Percentiles rank a stretch among this genome's conserved stretches.
Evolutionary conservation across 148 eudicot species (phyloP).

Genomic region (Camellia granthamiana): DNA sequence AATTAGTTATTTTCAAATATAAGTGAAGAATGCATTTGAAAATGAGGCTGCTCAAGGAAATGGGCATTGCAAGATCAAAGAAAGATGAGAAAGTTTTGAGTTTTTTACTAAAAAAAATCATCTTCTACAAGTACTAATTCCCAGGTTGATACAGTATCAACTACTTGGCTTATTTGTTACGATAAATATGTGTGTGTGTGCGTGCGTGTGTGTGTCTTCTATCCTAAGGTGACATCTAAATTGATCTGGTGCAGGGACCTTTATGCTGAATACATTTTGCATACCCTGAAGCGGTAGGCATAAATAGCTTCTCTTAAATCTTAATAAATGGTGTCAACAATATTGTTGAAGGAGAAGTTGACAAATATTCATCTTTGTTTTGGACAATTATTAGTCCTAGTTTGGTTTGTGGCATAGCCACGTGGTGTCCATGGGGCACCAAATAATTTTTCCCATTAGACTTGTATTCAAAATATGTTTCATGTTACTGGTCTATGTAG

Average conservation of each 20-base stretch:
- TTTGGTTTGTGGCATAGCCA: too few species aligned
- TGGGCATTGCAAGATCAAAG: not conserved
- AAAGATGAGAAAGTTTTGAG: not conserved
- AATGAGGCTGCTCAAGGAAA: not conserved
- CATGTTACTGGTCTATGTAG: too few species aligned
- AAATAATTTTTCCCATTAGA: too few species aligned
- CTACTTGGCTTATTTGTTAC: too few species aligned
- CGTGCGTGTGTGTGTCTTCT: not conserved
- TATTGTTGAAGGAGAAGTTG: not conserved
- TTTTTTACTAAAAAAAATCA: too few species aligned
- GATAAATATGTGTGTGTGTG: too few species aligned
- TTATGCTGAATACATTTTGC: conserved; percentile 51
- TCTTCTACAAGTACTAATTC: too few species aligned
- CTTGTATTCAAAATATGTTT: too few species aligned
- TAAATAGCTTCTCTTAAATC: not conserved
- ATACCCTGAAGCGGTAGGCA: conserved; percentile 39
- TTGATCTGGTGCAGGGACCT: conserved; percentile 39
- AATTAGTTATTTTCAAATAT: too few species aligned
- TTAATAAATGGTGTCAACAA: conserved; percentile 5
- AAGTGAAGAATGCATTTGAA: not conserved
- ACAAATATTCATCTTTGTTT: not conserved
- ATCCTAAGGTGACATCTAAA: not conserved
- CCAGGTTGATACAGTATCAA: too few species aligned
- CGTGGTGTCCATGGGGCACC: too few species aligned
- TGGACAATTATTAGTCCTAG: not conserved